Base-by-base conservation (phyloP, 2,329 filamentous ascomycete species). In the Colletotrichum sp. region DNA sequence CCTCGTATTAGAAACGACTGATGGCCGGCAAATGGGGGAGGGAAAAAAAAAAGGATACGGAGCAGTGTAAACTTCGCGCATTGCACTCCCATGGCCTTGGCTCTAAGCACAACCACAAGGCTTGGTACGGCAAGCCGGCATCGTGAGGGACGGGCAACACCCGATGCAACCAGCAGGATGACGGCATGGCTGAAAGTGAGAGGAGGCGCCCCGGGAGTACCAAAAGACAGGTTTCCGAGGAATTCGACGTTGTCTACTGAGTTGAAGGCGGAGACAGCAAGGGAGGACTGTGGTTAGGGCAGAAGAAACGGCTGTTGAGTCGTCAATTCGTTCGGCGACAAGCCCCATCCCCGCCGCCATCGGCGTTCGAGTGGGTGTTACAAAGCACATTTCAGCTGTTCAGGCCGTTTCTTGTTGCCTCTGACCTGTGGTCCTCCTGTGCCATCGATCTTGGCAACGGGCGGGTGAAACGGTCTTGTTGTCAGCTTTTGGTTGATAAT, bases 121-220 rank as follows among this genome's bases (percentile, higher is more conserved):
- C 73, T 75, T 75, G 73, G 70, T 75, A 75, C 70, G 73, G 70
- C 70, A 73, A 75, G 73, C 68, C 73, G 73, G 73, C 73, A 68
- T 72, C 63, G 21, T 66, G 73, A 73, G 73, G 64, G 67, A 67
- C 36, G 68, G 61, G 28, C 13, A 24, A 57, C 61, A 58, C 64
- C 63, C 64, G 63, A 63, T 58, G 63, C 63, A 58, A 60, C 73
- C 69, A 64, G 68, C 63, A 61, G 72, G 69, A 67, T 58, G 69
- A 73, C 73, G 72, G 55, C 43, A 68, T 68, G 38, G 63, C 69
- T 65, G 60, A 28, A 71, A 34, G 55, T 55, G 60, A 66, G 38
- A 43, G 38, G 38, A 72, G 24, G 55, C 34, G 28, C 38, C 66
- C 28, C 32, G 58, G 26, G 30, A 26, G 63, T 55, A 26, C 28